phyloP scores from a whole-genome alignment of 345 rosid species.

The Combretum micranthum region DNA sequence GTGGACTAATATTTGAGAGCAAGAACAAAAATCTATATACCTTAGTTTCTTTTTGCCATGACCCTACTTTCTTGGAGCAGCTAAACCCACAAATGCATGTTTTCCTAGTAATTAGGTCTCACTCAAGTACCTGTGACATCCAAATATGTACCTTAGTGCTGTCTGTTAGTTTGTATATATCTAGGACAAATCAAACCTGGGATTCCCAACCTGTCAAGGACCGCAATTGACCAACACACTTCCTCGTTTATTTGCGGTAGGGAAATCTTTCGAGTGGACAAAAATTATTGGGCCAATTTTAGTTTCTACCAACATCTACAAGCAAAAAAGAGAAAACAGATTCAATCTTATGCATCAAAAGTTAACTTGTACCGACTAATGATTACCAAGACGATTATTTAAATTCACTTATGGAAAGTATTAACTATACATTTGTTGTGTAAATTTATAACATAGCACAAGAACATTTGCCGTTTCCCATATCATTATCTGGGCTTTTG shows the following conservation, averaged over 20 bases:
- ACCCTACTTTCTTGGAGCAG: slow-evolving; percentile 32
- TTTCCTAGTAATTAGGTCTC: neutral
- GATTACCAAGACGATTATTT: no score
- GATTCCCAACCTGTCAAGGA: slow-evolving; percentile 15
- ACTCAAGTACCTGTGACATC: slow-evolving; percentile 2
- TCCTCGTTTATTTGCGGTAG: slow-evolving; percentile 19
- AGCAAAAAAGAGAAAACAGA: neutral
- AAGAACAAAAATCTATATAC: slow-evolving; percentile 5
- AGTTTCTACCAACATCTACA: slow-evolving; percentile 20
- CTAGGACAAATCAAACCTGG: no score
- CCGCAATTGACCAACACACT: slow-evolving; percentile 14
- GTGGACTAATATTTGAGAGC: neutral
- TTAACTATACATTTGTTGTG: no score
- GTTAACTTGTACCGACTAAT: neutral
- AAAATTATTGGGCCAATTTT: slow-evolving; percentile 34
- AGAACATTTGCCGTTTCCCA: no score
- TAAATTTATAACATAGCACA: neutral
- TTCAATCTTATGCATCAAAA: neutral
- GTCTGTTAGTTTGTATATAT: no score
- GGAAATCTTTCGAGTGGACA: slow-evolving; percentile 22
- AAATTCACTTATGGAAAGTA: no score
- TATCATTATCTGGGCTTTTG: slow-evolving; percentile 19
- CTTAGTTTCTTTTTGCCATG: slow-evolving; percentile 37
- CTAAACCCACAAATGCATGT: slow-evolving; percentile 34
- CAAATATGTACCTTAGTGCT: no score